These are phyloP conservation scores for Clonostachys chloroleuca DNA, from an alignment of 2,329 filamentous ascomycete species.

Conservation along the genomic window DNA sequence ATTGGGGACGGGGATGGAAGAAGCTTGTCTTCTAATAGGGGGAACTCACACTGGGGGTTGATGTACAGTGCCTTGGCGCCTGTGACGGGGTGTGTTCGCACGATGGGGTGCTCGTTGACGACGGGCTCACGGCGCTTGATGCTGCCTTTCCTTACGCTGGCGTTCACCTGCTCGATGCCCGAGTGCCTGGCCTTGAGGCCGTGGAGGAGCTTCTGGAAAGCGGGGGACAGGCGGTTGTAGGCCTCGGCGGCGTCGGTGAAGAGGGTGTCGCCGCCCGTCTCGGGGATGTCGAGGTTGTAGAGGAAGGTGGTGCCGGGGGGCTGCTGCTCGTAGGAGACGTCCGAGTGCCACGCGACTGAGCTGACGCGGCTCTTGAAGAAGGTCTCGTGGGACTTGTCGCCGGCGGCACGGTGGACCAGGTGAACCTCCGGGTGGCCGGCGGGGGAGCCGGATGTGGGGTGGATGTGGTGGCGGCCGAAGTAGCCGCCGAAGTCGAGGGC, in stretches of 20 bases:
- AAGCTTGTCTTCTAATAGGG: neutral
- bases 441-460: slow-evolving; percentile 73
- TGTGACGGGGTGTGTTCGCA: slow-evolving; percentile 76
- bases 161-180: slow-evolving; percentile 73
- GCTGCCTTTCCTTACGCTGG: slow-evolving; percentile 60
- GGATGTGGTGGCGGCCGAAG: slow-evolving; percentile 79
- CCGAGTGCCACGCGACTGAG: slow-evolving; percentile 84
- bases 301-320: slow-evolving; percentile 88
- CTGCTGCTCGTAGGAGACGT: slow-evolving; percentile 84
- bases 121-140: slow-evolving; percentile 72
- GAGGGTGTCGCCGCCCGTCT: slow-evolving; percentile 78
- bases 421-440: slow-evolving; percentile 71
- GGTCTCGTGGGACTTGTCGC: slow-evolving; percentile 40
- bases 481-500: slow-evolving; percentile 68
- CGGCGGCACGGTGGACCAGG: slow-evolving; percentile 67
- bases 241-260: slow-evolving; percentile 78
- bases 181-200: slow-evolving; percentile 80
- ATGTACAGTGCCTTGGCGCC: slow-evolving; percentile 82
- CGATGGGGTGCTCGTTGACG: slow-evolving; percentile 68
- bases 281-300: slow-evolving; percentile 79
- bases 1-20: neutral
- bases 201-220: slow-evolving; percentile 75
- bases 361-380: slow-evolving; percentile 69
- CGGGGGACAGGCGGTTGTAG: slow-evolving; percentile 74
- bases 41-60: slow-evolving; percentile 71